Base-by-base conservation (phyloP, 73 alveolate genomes). In the Paramecium biaurelia region DNA sequence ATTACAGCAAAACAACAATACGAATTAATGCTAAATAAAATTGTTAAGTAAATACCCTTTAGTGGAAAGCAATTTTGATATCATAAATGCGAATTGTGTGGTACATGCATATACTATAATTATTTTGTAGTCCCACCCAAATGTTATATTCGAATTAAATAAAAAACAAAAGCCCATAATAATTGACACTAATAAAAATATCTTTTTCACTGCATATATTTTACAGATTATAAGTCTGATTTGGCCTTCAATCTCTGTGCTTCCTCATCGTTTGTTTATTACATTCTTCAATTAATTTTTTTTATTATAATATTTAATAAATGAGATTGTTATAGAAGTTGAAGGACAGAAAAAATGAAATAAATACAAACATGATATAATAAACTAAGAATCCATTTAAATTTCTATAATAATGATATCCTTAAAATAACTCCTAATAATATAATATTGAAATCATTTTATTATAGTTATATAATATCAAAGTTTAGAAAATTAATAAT, bases 81-180 rank as follows among this genome's bases (percentile, higher is more conserved):
- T 37, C 89, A 76, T 76, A 76, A 76, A 76, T 12, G 89, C 47
- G 41, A 76, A 76, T 42, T 76, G 41, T 38, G 47, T 41, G 4
- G 47, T 35, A 12, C 89, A 76, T 12, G 42, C 38, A 42, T 76
- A 76, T 15, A 76, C 45, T 8, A 76, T 76, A 38, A 41, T 20
- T 38, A 76, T 41, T 76, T 76, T 76, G 47, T 76, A 76, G 41
- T 76, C 89, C 89, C 89, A 76, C 15, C 89, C 70, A 42, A 76
- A 76, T 37, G 89, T 37, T 15, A 76, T 38, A 76, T 38, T 76
- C 21, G 89, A 76, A 76, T 76, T 76, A 18, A 76, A 41, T 38
- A 76, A 38, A 37, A 76, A 76, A 21, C 63, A 76, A 35, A 76
- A 38, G 23, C 38, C 35, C 35, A 37, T 42, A 1, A 76, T n/a